phyloP scores from a whole-genome alignment of 805 yeast genomes.

The Metschnikowia gruessii region DNA sequence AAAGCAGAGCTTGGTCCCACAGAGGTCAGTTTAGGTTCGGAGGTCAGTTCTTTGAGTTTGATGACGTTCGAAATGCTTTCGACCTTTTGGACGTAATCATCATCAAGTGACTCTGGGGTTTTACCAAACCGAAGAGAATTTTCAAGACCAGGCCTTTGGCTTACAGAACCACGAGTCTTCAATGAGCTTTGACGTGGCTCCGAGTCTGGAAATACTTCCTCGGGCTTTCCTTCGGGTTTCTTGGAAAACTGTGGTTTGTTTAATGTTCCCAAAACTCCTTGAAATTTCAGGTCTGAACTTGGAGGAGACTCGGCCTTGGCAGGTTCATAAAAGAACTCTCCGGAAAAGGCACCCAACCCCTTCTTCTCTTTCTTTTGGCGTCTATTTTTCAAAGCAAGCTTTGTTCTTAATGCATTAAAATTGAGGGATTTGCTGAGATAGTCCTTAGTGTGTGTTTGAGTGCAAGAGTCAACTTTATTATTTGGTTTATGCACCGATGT shows the following conservation, averaged over 20 bases:
- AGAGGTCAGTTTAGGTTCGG: constrained; percentile 1
- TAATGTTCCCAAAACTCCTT: constrained; percentile 36
- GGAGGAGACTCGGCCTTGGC: constrained; percentile 1
- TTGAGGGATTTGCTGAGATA: constrained; percentile 29
- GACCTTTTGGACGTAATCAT: constrained; percentile 25
- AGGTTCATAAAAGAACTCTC: constrained; percentile 38
- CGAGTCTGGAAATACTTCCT: constrained; percentile 7
- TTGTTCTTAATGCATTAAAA: constrained; percentile 23
- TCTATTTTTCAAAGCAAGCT: constrained; percentile 14
- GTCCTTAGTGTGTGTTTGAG: constrained; percentile 38
- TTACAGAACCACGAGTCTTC: constrained; percentile 6
- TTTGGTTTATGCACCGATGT: constrained; percentile 17
- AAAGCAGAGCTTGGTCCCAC: constrained; percentile 38
- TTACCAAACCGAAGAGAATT: constrained; percentile 15
- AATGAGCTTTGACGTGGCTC: constrained; percentile 2
- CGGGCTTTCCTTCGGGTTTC: neutral
- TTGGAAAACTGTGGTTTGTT: constrained; percentile 30
- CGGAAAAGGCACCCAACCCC: constrained; percentile 29
- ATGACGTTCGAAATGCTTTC: constrained; percentile 29
- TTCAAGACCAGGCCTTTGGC: constrained; percentile 14
- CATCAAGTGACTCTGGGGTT: constrained; percentile 23
- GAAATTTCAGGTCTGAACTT: constrained; percentile 15
- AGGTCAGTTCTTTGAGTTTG: constrained; percentile 27
- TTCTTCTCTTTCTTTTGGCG: constrained; percentile 18
- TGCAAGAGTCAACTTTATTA: constrained; percentile 39